Evolutionary conservation across 2,329 filamentous ascomycete genomes (phyloP).

Genomic region (Aspergillus udagawae): DNA sequence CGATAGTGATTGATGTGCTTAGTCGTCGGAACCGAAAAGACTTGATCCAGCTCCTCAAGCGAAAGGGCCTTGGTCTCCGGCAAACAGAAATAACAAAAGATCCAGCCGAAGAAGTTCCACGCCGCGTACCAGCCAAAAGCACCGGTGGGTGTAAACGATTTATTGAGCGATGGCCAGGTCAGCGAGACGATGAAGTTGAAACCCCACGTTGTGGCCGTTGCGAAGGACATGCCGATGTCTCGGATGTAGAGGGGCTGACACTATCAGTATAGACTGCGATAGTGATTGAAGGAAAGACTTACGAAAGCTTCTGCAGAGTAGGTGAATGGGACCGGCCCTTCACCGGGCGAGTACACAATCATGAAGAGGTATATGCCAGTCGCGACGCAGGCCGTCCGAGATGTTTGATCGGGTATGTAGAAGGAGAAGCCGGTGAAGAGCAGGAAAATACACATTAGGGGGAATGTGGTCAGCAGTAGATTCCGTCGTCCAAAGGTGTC

Average conservation of each 20-base stretch:
- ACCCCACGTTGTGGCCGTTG: constrained; percentile 53
- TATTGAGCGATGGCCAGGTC: constrained; percentile 49
- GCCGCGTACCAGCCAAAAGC: constrained; percentile 56
- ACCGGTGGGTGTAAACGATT: constrained; percentile 49
- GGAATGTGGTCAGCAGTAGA: constrained; percentile 60
- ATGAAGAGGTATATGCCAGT: constrained; percentile 47
- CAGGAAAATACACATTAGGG: constrained; percentile 43
- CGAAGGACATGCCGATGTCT: constrained; percentile 59
- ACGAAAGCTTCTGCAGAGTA: constrained; percentile 61
- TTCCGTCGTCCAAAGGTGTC: constrained; percentile 63
- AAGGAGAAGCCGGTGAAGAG: constrained; percentile 51
- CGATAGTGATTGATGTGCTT: constrained; percentile 32
- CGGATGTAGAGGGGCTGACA: constrained; percentile 53
- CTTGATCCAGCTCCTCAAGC: constrained; percentile 48
- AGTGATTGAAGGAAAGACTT: neutral
- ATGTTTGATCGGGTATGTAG: constrained; percentile 29
- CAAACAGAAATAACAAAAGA: constrained; percentile 50
- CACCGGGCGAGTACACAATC: constrained; percentile 53
- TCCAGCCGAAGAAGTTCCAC: constrained; percentile 52
- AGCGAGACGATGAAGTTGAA: constrained; percentile 54
- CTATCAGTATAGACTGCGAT: neutral
- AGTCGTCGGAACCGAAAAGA: constrained; percentile 50
- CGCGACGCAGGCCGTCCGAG: constrained; percentile 40
- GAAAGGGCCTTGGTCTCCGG: constrained; percentile 48
- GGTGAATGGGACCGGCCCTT: constrained; percentile 61